Conservation (phyloP, 116 monocot genomes). For the Thalassia testudinum region DNA sequence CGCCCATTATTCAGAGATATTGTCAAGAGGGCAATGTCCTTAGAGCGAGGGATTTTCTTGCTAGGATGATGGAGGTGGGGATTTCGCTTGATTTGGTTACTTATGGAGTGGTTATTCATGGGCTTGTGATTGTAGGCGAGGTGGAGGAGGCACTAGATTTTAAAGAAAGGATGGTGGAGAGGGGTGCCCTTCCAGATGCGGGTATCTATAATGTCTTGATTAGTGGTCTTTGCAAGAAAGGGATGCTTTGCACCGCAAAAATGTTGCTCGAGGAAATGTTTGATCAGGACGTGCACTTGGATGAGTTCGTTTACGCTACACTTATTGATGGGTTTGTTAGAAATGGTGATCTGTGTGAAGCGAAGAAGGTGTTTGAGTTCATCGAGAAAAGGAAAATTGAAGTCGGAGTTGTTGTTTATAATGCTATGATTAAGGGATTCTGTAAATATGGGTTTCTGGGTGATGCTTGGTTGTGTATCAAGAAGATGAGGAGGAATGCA, state of each 20-base stretch:
- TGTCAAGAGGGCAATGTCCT: conserved; percentile 26
- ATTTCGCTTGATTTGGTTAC: conserved; percentile 64
- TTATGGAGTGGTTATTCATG: conserved; percentile 77
- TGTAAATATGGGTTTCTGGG: conserved; percentile 50
- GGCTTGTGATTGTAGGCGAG: conserved; percentile 44
- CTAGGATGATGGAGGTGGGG: conserved; percentile 63
- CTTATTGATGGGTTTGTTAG: conserved; percentile 77
- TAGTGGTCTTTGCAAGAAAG: conserved; percentile 75
- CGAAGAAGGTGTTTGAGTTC: conserved; percentile 58
- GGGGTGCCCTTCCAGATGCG: conserved; percentile 41
- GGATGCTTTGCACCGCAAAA: conserved; percentile 54
- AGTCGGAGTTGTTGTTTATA: conserved; percentile 40
- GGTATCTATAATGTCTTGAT: conserved; percentile 69
- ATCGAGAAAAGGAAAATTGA: conserved; percentile 38
- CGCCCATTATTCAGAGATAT: conserved; percentile 65
- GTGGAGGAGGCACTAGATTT: conserved; percentile 47
- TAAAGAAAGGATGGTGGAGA: conserved; percentile 51
- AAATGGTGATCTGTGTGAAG: conserved; percentile 51
- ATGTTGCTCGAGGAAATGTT: conserved; percentile 63
- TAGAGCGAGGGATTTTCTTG: conserved; percentile 37
- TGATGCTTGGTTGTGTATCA: conserved; percentile 28
- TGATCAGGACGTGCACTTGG: conserved; percentile 34
- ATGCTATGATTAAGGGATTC: conserved; percentile 88
- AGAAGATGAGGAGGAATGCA: conserved; percentile 42
- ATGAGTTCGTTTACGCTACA: conserved; percentile 70